phyloP scores from a whole-genome alignment of 805 yeast species.

The Hanseniaspora meyeri region DNA sequence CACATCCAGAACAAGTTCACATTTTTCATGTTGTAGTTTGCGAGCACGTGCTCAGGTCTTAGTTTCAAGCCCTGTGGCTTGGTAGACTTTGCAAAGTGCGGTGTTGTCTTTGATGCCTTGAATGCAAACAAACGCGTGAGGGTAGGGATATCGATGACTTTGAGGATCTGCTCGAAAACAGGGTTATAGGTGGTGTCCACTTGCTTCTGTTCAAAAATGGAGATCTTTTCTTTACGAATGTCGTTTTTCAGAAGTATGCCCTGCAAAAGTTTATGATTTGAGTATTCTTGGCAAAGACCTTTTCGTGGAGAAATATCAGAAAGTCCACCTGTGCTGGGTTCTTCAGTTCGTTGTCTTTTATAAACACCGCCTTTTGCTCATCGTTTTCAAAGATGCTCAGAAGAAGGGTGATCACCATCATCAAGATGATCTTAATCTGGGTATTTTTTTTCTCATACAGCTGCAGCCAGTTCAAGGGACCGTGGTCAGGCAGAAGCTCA shows the following conservation, averaged over 20 bases:
- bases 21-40: slow-evolving; percentile 51
- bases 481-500: slow-evolving; percentile 28
- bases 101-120: slow-evolving; percentile 13
- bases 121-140: slow-evolving; percentile 17
- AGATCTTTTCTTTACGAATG: neutral
- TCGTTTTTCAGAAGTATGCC: neutral
- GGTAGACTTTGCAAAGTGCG: slow-evolving; percentile 18
- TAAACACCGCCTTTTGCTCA: neutral
- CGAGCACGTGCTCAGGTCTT: slow-evolving; percentile 43
- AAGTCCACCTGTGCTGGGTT: neutral
- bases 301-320: neutral
- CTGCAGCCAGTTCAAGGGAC: slow-evolving; percentile 27
- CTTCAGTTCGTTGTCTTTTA: slow-evolving; percentile 5
- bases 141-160: slow-evolving; percentile 14
- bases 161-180: slow-evolving; percentile 14
- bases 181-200: slow-evolving; percentile 19
- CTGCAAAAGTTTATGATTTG: neutral
- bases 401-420: slow-evolving; percentile 14
- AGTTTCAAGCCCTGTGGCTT: slow-evolving; percentile 38
- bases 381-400: neutral
- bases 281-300: neutral
- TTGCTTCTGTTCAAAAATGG: slow-evolving; percentile 14
- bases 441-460: slow-evolving; percentile 16
- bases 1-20: slow-evolving; percentile 59
- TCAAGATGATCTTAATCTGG: slow-evolving; percentile 17